Evolutionary conservation across 495 filamentous ascomycete species (phyloP).

Genomic region (Penicillium egyptiacum): DNA sequence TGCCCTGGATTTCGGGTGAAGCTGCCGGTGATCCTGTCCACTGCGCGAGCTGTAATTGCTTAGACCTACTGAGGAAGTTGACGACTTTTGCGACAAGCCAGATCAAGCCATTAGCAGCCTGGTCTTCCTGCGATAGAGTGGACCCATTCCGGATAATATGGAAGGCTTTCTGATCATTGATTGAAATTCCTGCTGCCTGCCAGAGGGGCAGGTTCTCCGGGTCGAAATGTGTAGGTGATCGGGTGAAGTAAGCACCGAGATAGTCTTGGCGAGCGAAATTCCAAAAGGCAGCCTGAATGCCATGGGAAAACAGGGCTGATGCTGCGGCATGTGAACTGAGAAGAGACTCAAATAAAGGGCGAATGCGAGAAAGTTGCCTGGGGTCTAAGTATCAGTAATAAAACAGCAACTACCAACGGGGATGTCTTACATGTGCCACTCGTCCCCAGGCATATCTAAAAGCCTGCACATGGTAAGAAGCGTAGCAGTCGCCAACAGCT

Average conservation of each 20-base stretch:
- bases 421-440: constrained; percentile 39
- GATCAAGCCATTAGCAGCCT: constrained; percentile 36
- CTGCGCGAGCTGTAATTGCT: constrained; percentile 38
- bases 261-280: constrained; percentile 44
- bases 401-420: neutral
- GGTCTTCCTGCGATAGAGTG: constrained; percentile 31
- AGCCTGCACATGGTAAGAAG: constrained; percentile 39
- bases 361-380: constrained; percentile 38
- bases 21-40: constrained; percentile 30
- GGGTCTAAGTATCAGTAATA: constrained; percentile 3
- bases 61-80: constrained; percentile 41
- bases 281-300: constrained; percentile 41
- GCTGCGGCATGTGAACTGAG: constrained; percentile 12
- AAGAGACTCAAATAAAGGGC: constrained; percentile 34
- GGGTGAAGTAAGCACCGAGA: constrained; percentile 39
- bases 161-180: constrained; percentile 33
- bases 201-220: constrained; percentile 35
- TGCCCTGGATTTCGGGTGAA: constrained; percentile 12
- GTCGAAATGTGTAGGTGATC: constrained; percentile 34
- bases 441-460: constrained; percentile 35
- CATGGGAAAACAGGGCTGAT: constrained; percentile 29
- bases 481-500: constrained; percentile 30
- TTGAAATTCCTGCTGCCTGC: constrained; percentile 38
- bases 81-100: constrained; percentile 42
- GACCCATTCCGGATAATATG: constrained; percentile 1